Evolutionary conservation across 2,329 filamentous ascomycete species (phyloP).

Genomic region (Penicillium sp.): DNA sequence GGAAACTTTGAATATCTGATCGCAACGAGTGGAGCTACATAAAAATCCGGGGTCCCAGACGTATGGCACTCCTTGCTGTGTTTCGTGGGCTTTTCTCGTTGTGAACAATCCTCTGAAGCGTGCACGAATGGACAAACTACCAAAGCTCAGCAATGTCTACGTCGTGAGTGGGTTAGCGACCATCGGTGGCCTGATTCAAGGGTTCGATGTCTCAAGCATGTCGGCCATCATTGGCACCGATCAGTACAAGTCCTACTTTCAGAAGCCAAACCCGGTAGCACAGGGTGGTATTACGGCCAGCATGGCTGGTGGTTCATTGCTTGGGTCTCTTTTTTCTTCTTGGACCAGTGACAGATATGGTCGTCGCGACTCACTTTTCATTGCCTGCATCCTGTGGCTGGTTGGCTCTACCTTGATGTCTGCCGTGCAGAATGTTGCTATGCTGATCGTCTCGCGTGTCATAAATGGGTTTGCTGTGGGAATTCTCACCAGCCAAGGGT

Average conservation of each 20-base stretch:
- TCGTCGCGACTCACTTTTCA: constrained; percentile 46
- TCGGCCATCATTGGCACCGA: constrained; percentile 20
- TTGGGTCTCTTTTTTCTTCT: constrained; percentile 51
- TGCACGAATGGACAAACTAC: constrained; percentile 10
- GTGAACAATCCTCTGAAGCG: background rate
- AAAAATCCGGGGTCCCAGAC: constrained; percentile 19
- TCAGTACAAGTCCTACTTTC: constrained; percentile 43
- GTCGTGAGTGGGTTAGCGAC: constrained; percentile 17
- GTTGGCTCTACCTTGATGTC: constrained; percentile 58
- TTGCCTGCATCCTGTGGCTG: constrained; percentile 31
- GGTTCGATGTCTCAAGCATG: constrained; percentile 21
- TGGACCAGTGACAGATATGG: constrained; percentile 56
- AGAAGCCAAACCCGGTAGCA: constrained; percentile 35
- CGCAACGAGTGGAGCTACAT: constrained; percentile 15
- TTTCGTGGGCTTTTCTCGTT: background rate
- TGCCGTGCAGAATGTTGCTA: constrained; percentile 61
- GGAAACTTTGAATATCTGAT: background rate
- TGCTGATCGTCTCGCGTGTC: constrained; percentile 68
- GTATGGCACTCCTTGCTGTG: background rate
- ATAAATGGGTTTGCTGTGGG: constrained; percentile 71
- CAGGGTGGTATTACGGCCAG: constrained; percentile 69
- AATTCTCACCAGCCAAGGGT: constrained; percentile 66
- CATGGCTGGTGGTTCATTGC: constrained; percentile 68
- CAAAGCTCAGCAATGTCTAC: constrained; percentile 18
- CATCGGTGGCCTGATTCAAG: constrained; percentile 18